phyloP scores from a whole-genome alignment of 2,329 filamentous ascomycete genomes.

The Sporothrix phasma region DNA sequence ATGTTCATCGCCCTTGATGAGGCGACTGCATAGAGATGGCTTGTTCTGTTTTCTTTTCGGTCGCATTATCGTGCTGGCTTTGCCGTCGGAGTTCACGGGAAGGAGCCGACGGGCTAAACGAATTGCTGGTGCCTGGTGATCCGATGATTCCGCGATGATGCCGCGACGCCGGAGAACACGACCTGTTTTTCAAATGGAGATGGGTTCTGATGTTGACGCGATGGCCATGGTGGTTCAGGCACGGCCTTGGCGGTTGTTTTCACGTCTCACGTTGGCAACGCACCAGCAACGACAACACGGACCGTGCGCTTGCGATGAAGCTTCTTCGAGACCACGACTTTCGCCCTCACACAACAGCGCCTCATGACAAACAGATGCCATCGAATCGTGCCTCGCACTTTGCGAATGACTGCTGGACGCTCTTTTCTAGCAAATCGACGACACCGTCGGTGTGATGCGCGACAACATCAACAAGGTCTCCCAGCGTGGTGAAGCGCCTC shows the following conservation, averaged over 20 bases:
- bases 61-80: background rate
- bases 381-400: background rate
- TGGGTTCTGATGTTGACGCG: background rate
- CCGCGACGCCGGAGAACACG: background rate
- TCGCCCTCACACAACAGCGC: background rate
- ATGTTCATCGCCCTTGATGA: background rate
- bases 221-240: background rate
- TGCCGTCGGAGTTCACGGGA: background rate
- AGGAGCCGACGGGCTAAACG: too few species aligned
- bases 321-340: background rate
- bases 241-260: background rate
- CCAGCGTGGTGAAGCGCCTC: conserved; percentile 79
- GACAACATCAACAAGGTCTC: conserved; percentile 97
- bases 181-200: background rate
- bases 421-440: conserved; percentile 78
- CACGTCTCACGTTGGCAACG: background rate
- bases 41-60: background rate
- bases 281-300: background rate
- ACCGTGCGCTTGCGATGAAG: background rate
- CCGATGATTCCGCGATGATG: background rate
- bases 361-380: background rate
- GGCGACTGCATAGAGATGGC: background rate
- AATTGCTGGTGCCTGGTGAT: background rate
- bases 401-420: conserved; percentile 8
- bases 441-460: conserved; percentile 88